Evolutionary conservation across 768 basidiomycete genomes (phyloP).

Genomic region (Dacryopinax primogenitus): DNA sequence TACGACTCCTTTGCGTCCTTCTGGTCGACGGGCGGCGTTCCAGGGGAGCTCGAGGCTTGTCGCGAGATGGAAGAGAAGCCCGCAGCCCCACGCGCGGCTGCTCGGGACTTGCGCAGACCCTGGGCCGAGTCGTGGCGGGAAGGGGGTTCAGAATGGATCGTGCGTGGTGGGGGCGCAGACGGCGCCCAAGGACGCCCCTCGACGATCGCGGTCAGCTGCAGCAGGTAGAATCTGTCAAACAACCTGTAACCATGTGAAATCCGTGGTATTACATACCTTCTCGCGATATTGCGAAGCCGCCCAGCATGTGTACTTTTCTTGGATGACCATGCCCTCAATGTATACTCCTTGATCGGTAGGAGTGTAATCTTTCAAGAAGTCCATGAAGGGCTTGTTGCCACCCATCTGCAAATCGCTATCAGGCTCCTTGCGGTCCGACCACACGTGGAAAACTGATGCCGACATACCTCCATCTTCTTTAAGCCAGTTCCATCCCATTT

Average conservation of each 20-base stretch:
- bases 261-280: constrained; percentile 44
- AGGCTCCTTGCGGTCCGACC: constrained; percentile 11
- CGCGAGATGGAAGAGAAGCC: constrained; percentile 34
- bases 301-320: constrained; percentile 85
- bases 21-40: constrained; percentile 39
- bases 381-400: constrained; percentile 70
- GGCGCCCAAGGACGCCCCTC: constrained; percentile 70
- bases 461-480: constrained; percentile 61
- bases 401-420: constrained; percentile 44
- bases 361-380: constrained; percentile 60
- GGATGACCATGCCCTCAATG: constrained; percentile 44
- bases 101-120: constrained; percentile 76
- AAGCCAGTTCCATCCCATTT: constrained; percentile 22
- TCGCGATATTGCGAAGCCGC: constrained; percentile 89
- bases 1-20: constrained; percentile 76
- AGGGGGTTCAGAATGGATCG: constrained; percentile 28
- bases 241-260: background rate
- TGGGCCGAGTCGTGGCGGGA: constrained; percentile 60
- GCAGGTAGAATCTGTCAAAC: constrained; percentile 7
- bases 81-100: constrained; percentile 44
- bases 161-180: constrained; percentile 44
- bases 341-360: constrained; percentile 59
- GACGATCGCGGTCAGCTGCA: constrained; percentile 62
- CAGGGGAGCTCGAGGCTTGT: constrained; percentile 45
- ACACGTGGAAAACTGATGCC: background rate